Evolutionary conservation across 2,329 filamentous ascomycete species (phyloP), one percentile per base, ranked within the genome.

Genomic region (Aureobasidium sp.): DNA sequence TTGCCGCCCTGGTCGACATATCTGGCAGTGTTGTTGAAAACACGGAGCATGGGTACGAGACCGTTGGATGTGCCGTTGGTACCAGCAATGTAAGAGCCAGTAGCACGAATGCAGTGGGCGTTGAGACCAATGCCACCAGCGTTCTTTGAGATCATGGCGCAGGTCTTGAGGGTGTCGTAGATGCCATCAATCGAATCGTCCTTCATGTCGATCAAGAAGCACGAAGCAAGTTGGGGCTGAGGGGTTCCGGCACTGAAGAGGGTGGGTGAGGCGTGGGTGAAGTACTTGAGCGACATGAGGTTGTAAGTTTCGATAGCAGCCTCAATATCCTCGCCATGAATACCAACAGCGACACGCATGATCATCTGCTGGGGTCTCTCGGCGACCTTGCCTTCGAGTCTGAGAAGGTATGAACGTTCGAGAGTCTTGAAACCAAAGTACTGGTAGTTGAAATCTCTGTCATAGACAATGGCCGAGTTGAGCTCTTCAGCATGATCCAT

Each of bases 401-500:
- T 92, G 68, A 99, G 87, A 58, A 99, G 87, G 73, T 99, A 99
- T 72, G 94, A 99, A 64, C 94, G 88, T 82, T 99, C 94, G 42
- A 99, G 82, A 8, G 94, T 99, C 85, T 99, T 99, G 86, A 99
- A 99, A 66, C 94, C 94, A 72, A 99, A 99, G 81, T 96, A 99
- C 81, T 99, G 94, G 82, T 99, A 99, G 84, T 97, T 97, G 84
- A 99, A 99, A 75, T 99, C 94, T 69, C 94, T 89, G 79, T 99
- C 94, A 72, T 97, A 99, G 70, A 99, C 93, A 74, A 99, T 97
- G 71, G 94, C 94, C 47, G 93, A 97, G 82, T 99, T 96, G 62
- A 99, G 84, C 78, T 99, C 94, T 62, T 96, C 94, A 70, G 91
- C 91, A 77, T 99, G 91, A 72, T 89, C 90, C 89, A 96, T 94